A percentile compares a stretch with the other conserved stretches of the same genome.
phyloP scores from a whole-genome alignment of 805 yeast species.

The Scheffersomyces amazonensis region DNA sequence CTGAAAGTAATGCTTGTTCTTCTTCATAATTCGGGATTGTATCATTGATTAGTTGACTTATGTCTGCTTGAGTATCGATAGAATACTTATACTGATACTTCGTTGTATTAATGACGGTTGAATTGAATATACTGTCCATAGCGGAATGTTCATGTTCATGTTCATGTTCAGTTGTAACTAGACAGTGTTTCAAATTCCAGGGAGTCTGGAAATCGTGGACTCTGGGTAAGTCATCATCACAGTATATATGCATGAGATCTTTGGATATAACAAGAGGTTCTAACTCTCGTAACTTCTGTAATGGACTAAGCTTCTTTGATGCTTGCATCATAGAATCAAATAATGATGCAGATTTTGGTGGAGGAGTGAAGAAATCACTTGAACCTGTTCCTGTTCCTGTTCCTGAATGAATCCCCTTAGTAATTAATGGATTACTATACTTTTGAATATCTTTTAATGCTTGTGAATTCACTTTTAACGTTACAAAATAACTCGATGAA shows the following conservation, averaged over 20 bases:
- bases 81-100: neutral
- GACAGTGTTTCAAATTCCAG: neutral
- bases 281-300: constrained; percentile 30
- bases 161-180: neutral
- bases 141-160: neutral
- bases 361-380: neutral
- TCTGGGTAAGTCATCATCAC: constrained; percentile 5
- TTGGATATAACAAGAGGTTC: constrained; percentile 26
- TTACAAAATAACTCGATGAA: constrained; percentile 9
- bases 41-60: neutral
- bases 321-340: constrained; percentile 41
- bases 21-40: constrained; percentile 9
- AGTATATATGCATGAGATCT: constrained; percentile 30
- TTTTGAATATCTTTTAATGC: constrained; percentile 22
- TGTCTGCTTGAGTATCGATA: neutral
- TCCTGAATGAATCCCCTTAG: constrained; percentile 17
- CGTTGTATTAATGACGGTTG: neutral
- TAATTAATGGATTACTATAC: constrained; percentile 25
- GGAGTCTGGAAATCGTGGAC: neutral
- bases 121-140: neutral
- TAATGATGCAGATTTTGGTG: constrained; percentile 10
- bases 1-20: constrained; percentile 7
- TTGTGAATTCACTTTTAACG: constrained; percentile 19
- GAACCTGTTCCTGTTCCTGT: neutral
- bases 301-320: constrained; percentile 24